Evolutionary conservation across 805 yeast species (phyloP).

Genomic region (Komagataella kurtzmanii): DNA sequence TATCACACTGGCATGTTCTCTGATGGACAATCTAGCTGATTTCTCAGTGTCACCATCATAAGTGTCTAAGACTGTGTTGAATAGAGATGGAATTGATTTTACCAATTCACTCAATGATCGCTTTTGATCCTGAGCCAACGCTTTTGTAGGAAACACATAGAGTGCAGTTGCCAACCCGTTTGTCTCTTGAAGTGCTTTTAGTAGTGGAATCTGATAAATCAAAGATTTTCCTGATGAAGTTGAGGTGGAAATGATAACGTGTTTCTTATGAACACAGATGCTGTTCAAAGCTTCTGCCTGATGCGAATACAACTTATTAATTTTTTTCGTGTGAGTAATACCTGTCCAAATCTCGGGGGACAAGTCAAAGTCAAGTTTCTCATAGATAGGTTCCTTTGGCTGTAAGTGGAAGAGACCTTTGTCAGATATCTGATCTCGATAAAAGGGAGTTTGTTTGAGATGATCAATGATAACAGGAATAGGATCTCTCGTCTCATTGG

Average conservation of each 20-base stretch:
- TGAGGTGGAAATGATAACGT: conserved; percentile 84
- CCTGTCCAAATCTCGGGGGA: conserved; percentile 41
- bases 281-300: conserved; percentile 69
- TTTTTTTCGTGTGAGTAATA: conserved; percentile 30
- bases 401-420: conserved; percentile 30
- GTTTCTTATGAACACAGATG: conserved; percentile 30
- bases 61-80: conserved; percentile 49
- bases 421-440: conserved; percentile 49
- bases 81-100: conserved; percentile 29
- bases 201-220: conserved; percentile 80
- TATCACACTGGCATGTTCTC: conserved; percentile 59
- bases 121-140: conserved; percentile 93
- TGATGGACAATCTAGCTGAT: conserved; percentile 34
- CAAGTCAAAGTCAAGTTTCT: conserved; percentile 26
- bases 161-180: conserved; percentile 48
- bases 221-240: conserved; percentile 95
- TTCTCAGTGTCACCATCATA: conserved; percentile 89
- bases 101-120: conserved; percentile 56
- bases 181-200: conserved; percentile 28
- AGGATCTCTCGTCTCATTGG: conserved; percentile 21
- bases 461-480: conserved; percentile 35
- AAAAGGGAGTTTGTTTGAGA: conserved; percentile 34
- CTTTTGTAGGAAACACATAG: conserved; percentile 93
- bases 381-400: conserved; percentile 30
- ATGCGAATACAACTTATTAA: conserved; percentile 56